Conservation (phyloP, 495 filamentous ascomycete species). For the Xylaria flabelliformis region DNA sequence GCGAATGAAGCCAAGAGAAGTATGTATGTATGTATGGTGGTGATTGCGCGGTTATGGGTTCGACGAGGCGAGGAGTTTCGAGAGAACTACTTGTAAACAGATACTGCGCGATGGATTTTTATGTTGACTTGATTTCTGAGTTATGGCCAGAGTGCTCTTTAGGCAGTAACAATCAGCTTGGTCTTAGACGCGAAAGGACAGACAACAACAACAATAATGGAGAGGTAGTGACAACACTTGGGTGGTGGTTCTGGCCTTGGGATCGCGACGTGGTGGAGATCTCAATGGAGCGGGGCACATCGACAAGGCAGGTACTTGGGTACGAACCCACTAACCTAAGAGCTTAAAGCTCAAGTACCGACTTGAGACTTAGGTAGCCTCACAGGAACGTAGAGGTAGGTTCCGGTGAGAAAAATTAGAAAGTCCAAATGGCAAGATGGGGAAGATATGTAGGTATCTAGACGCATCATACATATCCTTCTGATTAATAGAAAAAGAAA, state of each 20-base stretch:
- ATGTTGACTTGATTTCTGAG: background rate
- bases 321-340: background rate
- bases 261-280: slow-evolving; percentile 24
- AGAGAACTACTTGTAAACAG: background rate
- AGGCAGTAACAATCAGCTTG: slow-evolving; percentile 10
- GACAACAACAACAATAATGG: slow-evolving; percentile 18
- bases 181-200: slow-evolving; percentile 15
- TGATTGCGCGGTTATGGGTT: slow-evolving; percentile 3
- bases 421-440: background rate
- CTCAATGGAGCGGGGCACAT: slow-evolving; percentile 14
- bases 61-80: background rate
- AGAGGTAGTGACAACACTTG: background rate
- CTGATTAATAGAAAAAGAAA: background rate
- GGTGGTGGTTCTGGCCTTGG: slow-evolving; percentile 6
- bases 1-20: background rate
- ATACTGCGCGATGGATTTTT: background rate
- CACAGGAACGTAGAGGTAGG: too few species aligned
- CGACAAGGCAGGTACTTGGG: background rate
- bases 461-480: background rate
- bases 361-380: too few species aligned
- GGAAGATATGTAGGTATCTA: background rate
- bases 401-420: background rate
- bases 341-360: background rate
- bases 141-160: slow-evolving; percentile 6
- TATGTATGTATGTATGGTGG: slow-evolving; percentile 5